Evolutionary conservation across 805 yeast genomes (phyloP).

Genomic region (Saccharomycopsis guyanensis): DNA sequence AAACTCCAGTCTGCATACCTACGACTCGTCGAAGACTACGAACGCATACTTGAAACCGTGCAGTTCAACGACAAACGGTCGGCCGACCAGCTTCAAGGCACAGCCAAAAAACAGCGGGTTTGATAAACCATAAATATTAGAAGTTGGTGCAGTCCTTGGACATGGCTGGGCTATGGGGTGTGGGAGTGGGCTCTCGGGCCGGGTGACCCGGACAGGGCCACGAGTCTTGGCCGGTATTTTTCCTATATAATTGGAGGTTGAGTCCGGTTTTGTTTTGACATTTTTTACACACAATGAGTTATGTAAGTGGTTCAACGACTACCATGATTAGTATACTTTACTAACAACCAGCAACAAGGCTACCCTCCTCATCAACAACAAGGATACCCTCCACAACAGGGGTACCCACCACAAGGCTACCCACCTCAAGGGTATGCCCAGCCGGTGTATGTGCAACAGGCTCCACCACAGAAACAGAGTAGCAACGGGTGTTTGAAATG

Average conservation of each 20-base stretch:
- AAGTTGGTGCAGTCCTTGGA: no score
- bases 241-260: no score
- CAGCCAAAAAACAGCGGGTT: no score
- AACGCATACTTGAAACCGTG: slow-evolving; percentile 39
- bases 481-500: slow-evolving; percentile 20
- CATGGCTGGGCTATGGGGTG: no score
- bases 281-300: neutral
- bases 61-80: slow-evolving; percentile 21
- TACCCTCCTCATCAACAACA: slow-evolving; percentile 17
- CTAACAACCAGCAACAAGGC: slow-evolving; percentile 12
- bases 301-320: neutral
- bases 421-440: slow-evolving; percentile 16
- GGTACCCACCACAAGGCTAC: slow-evolving; percentile 18
- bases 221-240: no score
- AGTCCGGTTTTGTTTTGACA: no score
- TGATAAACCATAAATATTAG: no score
- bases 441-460: slow-evolving; percentile 20
- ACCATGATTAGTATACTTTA: no score
- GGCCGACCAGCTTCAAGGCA: no score
- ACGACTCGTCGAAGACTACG: slow-evolving; percentile 63
- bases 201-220: no score
- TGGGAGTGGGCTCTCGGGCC: no score
- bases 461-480: slow-evolving; percentile 17
- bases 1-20: slow-evolving; percentile 71
- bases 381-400: slow-evolving; percentile 18